Percentiles rank a stretch among this genome's conserved stretches.
phyloP scores from a whole-genome alignment of 2,329 filamentous ascomycete species.

The Parafenestella ontariensis region DNA sequence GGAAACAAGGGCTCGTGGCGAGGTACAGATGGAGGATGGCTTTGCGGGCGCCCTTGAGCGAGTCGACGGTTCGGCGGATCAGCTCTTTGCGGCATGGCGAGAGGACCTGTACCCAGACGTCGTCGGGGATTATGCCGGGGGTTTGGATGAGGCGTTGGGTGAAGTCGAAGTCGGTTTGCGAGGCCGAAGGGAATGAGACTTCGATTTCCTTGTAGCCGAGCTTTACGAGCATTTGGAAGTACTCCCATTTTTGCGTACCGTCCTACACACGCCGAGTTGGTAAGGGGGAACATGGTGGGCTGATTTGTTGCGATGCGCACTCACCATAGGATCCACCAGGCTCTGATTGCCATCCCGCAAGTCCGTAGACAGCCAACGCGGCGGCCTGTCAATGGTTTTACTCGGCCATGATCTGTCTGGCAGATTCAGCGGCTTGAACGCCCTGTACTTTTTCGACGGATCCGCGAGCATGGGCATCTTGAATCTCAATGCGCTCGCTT shows the following conservation, averaged over 20 bases:
- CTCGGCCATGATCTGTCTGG: constrained; percentile 82
- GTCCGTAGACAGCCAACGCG: constrained; percentile 89
- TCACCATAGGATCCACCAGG: constrained; percentile 89
- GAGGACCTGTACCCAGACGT: constrained; percentile 91
- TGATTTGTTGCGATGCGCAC: constrained; percentile 31
- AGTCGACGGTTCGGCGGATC: constrained; percentile 87
- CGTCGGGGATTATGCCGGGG: constrained; percentile 81
- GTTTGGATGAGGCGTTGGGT: constrained; percentile 86
- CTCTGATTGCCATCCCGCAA: constrained; percentile 94
- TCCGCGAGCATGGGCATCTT: constrained; percentile 68
- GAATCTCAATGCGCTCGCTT: background rate
- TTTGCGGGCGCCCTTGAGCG: constrained; percentile 87
- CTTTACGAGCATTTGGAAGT: constrained; percentile 92
- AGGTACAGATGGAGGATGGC: constrained; percentile 96
- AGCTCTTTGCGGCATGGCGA: constrained; percentile 91
- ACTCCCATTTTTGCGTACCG: constrained; percentile 91
- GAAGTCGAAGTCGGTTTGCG: constrained; percentile 95
- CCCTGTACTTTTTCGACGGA: constrained; percentile 78
- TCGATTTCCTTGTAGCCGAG: constrained; percentile 98
- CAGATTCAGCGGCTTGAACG: constrained; percentile 70
- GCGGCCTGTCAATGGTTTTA: constrained; percentile 82
- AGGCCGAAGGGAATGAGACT: constrained; percentile 92
- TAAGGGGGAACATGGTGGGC: background rate
- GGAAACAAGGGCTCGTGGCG: constrained; percentile 95
- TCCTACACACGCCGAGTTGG: constrained; percentile 61